phyloP scores from a whole-genome alignment of 2,329 filamentous ascomycete species.

The Zymoseptoria ardabiliae region DNA sequence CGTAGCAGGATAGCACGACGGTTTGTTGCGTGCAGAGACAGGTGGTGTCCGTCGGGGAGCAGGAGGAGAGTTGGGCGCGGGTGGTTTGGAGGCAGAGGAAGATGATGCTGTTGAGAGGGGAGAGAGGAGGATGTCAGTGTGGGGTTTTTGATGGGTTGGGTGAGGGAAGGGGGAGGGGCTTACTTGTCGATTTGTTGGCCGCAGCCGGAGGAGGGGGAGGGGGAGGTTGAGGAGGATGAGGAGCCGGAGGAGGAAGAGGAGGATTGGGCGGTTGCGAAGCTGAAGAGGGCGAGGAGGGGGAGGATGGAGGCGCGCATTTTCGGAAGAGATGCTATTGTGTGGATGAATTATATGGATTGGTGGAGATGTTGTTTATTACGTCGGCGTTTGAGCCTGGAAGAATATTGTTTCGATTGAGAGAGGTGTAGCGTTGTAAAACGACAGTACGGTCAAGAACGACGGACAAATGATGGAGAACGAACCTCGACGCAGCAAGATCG shows the following conservation, averaged over 20 bases:
- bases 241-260: constrained; percentile 24
- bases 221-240: constrained; percentile 21
- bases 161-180: constrained; percentile 2
- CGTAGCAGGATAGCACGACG: constrained; percentile 45
- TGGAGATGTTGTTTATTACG: not conserved
- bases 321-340: not conserved
- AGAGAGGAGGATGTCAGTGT: not conserved
- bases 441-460: not conserved
- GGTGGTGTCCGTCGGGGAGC: constrained; percentile 43
- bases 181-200: constrained; percentile 33
- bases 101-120: constrained; percentile 38
- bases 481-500: not conserved
- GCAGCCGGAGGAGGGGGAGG: constrained; percentile 29
- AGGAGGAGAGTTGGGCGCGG: constrained; percentile 37
- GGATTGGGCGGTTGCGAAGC: constrained; percentile 37
- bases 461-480: not conserved
- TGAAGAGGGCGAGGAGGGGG: constrained; percentile 30
- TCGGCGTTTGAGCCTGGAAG: not conserved
- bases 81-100: constrained; percentile 40
- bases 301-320: constrained; percentile 14
- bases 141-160: not conserved
- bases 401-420: not conserved
- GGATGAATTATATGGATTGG: not conserved
- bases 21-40: constrained; percentile 53
- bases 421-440: constrained; percentile 1